phyloP scores from a whole-genome alignment of 148 eudicot species.

The Diospyros kaki region DNA sequence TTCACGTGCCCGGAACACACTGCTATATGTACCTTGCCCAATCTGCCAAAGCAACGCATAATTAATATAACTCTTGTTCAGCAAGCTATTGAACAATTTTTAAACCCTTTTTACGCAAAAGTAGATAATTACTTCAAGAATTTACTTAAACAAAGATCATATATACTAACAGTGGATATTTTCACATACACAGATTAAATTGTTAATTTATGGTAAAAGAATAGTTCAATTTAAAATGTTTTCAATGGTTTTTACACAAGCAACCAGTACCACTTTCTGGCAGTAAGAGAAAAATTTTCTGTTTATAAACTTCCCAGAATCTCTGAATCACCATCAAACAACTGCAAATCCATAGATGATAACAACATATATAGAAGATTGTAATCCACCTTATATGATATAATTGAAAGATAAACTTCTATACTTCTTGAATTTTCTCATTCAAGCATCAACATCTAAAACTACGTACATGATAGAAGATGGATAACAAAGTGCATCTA shows the following conservation, averaged over 20 bases:
- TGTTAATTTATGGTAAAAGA: not conserved
- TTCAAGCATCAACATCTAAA: too few species aligned
- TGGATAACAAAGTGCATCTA: not conserved
- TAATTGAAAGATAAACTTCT: not conserved
- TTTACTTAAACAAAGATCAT: not conserved
- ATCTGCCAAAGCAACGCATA: conserved; percentile 36
- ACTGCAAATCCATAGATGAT: not conserved
- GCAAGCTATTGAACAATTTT: not conserved
- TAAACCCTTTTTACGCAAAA: not conserved
- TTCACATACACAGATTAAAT: not conserved
- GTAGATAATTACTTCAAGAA: not conserved
- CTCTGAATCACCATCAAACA: not conserved
- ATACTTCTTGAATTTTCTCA: too few species aligned
- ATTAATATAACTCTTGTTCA: not conserved
- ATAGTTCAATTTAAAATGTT: not conserved
- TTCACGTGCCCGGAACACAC: conserved; percentile 77
- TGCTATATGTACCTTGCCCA: conserved; percentile 92
- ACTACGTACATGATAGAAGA: too few species aligned
- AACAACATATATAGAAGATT: not conserved
- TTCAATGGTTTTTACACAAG: not conserved
- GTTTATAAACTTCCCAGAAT: not conserved
- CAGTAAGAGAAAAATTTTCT: not conserved
- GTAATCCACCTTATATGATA: not conserved
- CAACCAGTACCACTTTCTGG: not conserved
- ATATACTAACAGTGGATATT: not conserved